Conservation (phyloP, 805 yeast species). For the Candida saitoana region DNA sequence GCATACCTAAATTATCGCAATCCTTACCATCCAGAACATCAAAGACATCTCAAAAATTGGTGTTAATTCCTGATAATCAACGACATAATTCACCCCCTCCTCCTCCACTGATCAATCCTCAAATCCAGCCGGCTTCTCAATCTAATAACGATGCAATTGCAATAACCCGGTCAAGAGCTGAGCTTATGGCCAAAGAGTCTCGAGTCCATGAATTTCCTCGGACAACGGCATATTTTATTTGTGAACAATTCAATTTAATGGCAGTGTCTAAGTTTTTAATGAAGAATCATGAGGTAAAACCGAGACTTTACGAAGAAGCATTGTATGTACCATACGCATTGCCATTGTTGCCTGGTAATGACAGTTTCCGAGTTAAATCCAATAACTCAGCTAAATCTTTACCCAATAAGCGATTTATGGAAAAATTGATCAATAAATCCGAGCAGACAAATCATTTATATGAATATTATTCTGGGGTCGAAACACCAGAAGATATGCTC, state of each 20-base stretch:
- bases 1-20: slow-evolving; percentile 50
- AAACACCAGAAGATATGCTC: slow-evolving; percentile 54
- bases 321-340: slow-evolving; percentile 83
- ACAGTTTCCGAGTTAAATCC: slow-evolving; percentile 71
- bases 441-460: slow-evolving; percentile 90
- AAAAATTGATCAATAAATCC: slow-evolving; percentile 68
- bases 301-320: slow-evolving; percentile 89
- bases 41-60: slow-evolving; percentile 80
- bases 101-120: slow-evolving; percentile 8
- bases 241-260: slow-evolving; percentile 72
- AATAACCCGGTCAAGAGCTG: slow-evolving; percentile 48
- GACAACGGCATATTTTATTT: slow-evolving; percentile 87
- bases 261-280: slow-evolving; percentile 61
- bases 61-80: slow-evolving; percentile 69
- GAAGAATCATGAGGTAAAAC: slow-evolving; percentile 74
- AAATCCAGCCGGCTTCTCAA: not conserved
- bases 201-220: slow-evolving; percentile 67
- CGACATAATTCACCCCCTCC: slow-evolving; percentile 17
- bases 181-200: slow-evolving; percentile 53
- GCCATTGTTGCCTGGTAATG: slow-evolving; percentile 81
- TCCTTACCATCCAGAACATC: slow-evolving; percentile 72
- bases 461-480: slow-evolving; percentile 83
- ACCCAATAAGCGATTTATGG: slow-evolving; percentile 56
- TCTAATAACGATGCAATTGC: slow-evolving; percentile 11
- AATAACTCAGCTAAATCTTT: slow-evolving; percentile 48